A percentile compares a stretch with the other conserved stretches of the same genome.
phyloP scores from a whole-genome alignment of 345 rosid species.

The Bruguiera sexangula region DNA sequence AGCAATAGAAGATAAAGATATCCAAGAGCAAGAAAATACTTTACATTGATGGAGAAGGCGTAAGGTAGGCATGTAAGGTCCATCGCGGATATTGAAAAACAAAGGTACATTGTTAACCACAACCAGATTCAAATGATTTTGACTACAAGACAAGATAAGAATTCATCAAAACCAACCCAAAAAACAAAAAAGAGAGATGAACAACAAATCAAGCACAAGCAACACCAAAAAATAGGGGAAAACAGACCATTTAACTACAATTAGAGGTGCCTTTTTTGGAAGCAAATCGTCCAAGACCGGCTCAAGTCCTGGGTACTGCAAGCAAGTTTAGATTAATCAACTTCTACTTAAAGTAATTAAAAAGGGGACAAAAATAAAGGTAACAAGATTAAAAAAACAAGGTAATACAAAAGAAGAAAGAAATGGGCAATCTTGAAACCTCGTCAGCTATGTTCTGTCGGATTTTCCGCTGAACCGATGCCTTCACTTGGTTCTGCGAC shows the following conservation, averaged over 20 bases:
- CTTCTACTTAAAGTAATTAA: not conserved
- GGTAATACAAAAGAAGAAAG: not conserved
- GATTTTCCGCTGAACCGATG: slow-evolving; percentile 92
- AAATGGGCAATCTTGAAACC: slow-evolving; percentile 34
- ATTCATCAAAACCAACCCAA: not conserved
- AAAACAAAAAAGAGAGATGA: not conserved
- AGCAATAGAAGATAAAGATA: not conserved
- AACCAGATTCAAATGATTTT: slow-evolving; percentile 88
- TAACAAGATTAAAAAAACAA: not conserved
- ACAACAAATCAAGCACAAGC: not conserved
- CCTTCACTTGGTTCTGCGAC: slow-evolving; percentile 96
- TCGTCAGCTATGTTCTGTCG: slow-evolving; percentile 97
- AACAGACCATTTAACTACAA: slow-evolving; percentile 85
- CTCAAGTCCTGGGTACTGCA: slow-evolving; percentile 95
- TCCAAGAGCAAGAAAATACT: slow-evolving; percentile 6
- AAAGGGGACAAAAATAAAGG: not conserved
- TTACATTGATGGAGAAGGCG: slow-evolving; percentile 95
- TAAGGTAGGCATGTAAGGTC: slow-evolving; percentile 98
- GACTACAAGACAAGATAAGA: slow-evolving; percentile 47
- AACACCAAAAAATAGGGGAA: not conserved
- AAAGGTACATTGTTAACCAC: slow-evolving; percentile 86
- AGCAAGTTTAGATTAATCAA: slow-evolving; percentile 3
- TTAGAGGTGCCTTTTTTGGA: slow-evolving; percentile 85
- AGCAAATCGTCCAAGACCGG: slow-evolving; percentile 91
- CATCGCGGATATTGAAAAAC: slow-evolving; percentile 93